Percentiles rank a stretch among this genome's conserved stretches.
Conservation (phyloP, 2,329 filamentous ascomycete species). For the Cordyceps fumosorosea region DNA sequence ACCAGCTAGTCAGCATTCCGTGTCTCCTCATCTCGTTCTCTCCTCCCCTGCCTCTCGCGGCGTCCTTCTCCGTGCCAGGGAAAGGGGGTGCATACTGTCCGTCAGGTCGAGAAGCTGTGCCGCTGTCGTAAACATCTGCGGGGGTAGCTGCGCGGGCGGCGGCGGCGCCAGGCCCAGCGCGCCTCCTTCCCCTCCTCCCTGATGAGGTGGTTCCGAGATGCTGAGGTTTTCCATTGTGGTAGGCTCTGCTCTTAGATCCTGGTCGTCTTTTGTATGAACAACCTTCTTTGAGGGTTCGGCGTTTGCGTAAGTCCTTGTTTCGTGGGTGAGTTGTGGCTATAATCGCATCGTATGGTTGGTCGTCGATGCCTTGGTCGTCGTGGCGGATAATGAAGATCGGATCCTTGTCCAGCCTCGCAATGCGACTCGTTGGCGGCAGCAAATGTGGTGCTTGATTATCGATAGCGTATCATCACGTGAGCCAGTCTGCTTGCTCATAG, state of each 20-base stretch:
- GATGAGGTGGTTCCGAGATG: slow-evolving; percentile 42
- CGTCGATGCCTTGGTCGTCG: background rate
- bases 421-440: background rate
- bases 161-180: slow-evolving; percentile 25
- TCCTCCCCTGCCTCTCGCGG: background rate
- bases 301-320: background rate
- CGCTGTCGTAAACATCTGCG: slow-evolving; percentile 98
- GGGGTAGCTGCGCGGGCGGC: slow-evolving; percentile 59
- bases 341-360: slow-evolving; percentile 3
- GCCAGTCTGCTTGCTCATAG: background rate
- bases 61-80: background rate
- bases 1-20: slow-evolving; percentile 17
- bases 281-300: background rate
- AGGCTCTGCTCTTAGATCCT: background rate
- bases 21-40: background rate
- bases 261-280: background rate
- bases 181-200: slow-evolving; percentile 28
- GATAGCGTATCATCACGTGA: slow-evolving; percentile 3
- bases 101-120: slow-evolving; percentile 93
- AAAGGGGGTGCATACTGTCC: slow-evolving; percentile 66
- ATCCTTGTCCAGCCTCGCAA: background rate
- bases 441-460: background rate
- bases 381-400: background rate
- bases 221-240: slow-evolving; percentile 47
- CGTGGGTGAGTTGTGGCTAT: background rate